Conservation (phyloP, 305 asterid species). For the Fraxinus baroniana region DNA sequence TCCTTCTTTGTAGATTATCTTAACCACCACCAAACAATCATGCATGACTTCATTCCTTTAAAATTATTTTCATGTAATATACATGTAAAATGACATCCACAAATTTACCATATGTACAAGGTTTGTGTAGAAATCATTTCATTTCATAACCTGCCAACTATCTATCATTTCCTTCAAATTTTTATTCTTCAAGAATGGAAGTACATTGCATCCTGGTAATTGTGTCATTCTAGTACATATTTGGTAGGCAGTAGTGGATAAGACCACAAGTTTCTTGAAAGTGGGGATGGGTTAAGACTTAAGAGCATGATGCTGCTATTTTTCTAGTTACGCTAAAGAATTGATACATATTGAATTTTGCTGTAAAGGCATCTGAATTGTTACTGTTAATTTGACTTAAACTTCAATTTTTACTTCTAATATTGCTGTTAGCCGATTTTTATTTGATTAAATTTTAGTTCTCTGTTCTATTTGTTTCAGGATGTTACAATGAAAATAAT, state of each 20-base stretch:
- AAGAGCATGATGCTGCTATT: not conserved
- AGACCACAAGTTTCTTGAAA: not conserved
- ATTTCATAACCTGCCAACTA: not conserved
- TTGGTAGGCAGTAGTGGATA: not conserved
- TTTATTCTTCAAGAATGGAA: not conserved
- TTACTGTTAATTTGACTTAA: not conserved
- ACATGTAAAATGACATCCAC: not conserved
- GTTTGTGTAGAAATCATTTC: not conserved
- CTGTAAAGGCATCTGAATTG: not conserved
- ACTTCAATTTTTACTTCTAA: not conserved
- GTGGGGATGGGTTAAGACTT: not conserved
- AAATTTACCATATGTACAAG: not conserved
- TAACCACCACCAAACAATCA: not conserved
- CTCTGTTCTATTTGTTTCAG: constrained; percentile 33
- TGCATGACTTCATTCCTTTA: not conserved
- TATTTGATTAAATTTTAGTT: constrained; percentile 8
- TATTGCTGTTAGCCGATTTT: constrained; percentile 5
- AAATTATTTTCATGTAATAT: not conserved
- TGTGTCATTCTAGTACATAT: not conserved
- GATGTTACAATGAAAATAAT: constrained; percentile 86
- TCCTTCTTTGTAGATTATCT: not conserved
- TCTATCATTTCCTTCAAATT: not conserved
- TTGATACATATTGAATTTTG: not conserved
- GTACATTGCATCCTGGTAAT: not conserved
- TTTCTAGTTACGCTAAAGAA: not conserved